phyloP scores from a whole-genome alignment of 2,329 filamentous ascomycete species.

The Trichoderma koningii region DNA sequence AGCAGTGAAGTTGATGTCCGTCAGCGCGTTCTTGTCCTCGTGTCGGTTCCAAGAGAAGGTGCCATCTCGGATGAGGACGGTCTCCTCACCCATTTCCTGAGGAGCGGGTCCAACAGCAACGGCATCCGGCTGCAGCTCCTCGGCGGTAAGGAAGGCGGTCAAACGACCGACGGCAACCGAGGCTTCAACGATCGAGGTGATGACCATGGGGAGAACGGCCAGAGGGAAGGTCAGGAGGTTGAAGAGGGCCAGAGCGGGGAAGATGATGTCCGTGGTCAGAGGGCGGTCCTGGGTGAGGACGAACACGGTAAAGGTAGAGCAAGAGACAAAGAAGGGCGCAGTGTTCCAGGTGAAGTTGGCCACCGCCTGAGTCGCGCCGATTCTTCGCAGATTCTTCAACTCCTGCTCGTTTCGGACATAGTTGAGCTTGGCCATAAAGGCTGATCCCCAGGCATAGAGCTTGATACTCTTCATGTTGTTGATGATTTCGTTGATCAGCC shows the following conservation, averaged over 20 bases:
- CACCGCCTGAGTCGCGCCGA: constrained; percentile 89
- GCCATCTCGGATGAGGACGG: constrained; percentile 78
- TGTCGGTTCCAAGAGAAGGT: constrained; percentile 95
- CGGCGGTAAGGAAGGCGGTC: constrained; percentile 80
- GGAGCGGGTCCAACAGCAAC: constrained; percentile 70
- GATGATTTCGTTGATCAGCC: constrained; percentile 94
- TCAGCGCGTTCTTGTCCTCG: constrained; percentile 68
- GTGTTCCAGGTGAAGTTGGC: constrained; percentile 99
- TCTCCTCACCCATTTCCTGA: constrained; percentile 79
- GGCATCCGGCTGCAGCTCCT: constrained; percentile 87
- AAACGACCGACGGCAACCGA: constrained; percentile 88
- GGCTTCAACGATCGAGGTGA: constrained; percentile 92
- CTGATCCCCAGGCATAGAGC: constrained; percentile 94
- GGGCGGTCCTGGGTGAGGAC: constrained; percentile 80
- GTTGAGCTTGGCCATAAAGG: constrained; percentile 97
- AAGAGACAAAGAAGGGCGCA: constrained; percentile 95
- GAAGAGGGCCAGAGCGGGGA: constrained; percentile 84
- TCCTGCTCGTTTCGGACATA: constrained; percentile 95
- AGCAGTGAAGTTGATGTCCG: constrained; percentile 83
- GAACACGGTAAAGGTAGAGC: constrained; percentile 92
- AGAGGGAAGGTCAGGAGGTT: constrained; percentile 95
- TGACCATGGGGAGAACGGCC: constrained; percentile 94
- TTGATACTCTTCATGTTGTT: constrained; percentile 99
- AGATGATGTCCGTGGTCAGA: constrained; percentile 91
- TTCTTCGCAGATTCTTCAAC: constrained; percentile 91